Evolutionary conservation across 495 filamentous ascomycete genomes (phyloP), one percentile per base, ranked within the genome.

Genomic region (Aspergillus avenaceus): DNA sequence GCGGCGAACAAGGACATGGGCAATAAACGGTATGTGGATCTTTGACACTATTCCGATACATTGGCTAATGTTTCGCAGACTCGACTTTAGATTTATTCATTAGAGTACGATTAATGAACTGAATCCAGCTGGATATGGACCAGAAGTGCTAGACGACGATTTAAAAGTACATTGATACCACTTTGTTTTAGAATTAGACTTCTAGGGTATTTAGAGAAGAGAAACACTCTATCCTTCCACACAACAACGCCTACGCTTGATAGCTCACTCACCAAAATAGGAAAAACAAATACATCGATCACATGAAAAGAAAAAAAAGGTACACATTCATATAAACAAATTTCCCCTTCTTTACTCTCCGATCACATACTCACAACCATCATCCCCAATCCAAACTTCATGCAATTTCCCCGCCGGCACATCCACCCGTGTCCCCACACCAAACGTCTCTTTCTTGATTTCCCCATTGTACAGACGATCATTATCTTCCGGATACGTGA

Each of bases 281-380:
- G n/a, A n/a, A n/a, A n/a, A n/a, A n/a, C n/a, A n/a, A n/a, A n/a
- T n/a, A n/a, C n/a, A n/a, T n/a, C n/a, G n/a, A n/a, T n/a, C n/a
- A n/a, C n/a, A n/a, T n/a, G n/a, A n/a, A n/a, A n/a, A n/a, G n/a
- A n/a, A n/a, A n/a, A n/a, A n/a, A n/a, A n/a, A n/a, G n/a, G n/a
- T n/a, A n/a, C n/a, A n/a, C n/a, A n/a, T n/a, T 27, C 23, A 27
- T 43, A 26, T 21, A 34, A 11, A 25, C 43, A 14, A 31, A 45
- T n/a, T n/a, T n/a, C n/a, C n/a, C n/a, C 19, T 0, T 5, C 24
- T 26, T 8, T 63, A 90, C 63, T 90, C 88, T 16, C 90, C 90
- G 66, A 93, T 90, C 18, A 92, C 86, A 73, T 89, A 90, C 31
- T 87, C 90, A 69, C 90, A 95, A 0, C 90, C 90, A 46, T 84